These are phyloP conservation scores for Marvania coccoides DNA, from an alignment of 139 green algal genomes.

Conservation along the genomic window DNA sequence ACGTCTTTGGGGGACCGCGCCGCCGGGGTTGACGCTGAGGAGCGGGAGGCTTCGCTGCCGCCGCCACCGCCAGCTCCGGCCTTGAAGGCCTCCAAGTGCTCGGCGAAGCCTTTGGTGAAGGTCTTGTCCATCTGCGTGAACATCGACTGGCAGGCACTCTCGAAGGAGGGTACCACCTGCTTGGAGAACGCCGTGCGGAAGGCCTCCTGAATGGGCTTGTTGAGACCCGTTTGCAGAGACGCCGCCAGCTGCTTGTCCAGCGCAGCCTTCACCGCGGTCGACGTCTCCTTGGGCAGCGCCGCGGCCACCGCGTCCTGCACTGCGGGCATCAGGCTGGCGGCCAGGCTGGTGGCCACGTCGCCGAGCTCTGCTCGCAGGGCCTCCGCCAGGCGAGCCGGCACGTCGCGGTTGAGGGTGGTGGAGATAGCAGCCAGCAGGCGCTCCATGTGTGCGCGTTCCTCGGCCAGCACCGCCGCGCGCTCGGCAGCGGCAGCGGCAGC, in stretches of 20 bases:
- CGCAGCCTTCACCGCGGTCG: conserved; percentile 5
- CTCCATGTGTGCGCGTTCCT: conserved; percentile 35
- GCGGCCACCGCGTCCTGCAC: conserved; percentile 10
- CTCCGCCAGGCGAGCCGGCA: conserved; percentile 30
- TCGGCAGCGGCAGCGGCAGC: conserved; percentile 17
- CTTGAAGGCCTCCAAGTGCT: conserved; percentile 37
- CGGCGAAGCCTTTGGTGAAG: conserved; percentile 48
- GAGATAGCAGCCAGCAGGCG: conserved; percentile 28
- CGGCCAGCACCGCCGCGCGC: conserved; percentile 24
- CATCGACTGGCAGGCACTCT: conserved; percentile 50
- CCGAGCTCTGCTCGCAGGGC: conserved; percentile 17
- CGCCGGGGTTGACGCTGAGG: background rate
- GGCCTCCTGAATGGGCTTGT: conserved; percentile 40
- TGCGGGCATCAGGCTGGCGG: conserved; percentile 10
- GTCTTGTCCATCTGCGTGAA: conserved; percentile 64
- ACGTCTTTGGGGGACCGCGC: background rate
- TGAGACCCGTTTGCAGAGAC: conserved; percentile 33
- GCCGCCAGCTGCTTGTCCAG: conserved; percentile 30
- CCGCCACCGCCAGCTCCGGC: background rate
- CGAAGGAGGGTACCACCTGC: conserved; percentile 63
- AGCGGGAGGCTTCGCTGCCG: background rate
- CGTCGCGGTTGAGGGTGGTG: conserved; percentile 33
- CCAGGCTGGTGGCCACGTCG: background rate
- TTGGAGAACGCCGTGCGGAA: conserved; percentile 42
- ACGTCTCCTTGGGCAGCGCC: conserved; percentile 17